These are phyloP conservation scores for Sedum album DNA, from an alignment of 164 flowering plant species.

Conservation along the genomic window DNA sequence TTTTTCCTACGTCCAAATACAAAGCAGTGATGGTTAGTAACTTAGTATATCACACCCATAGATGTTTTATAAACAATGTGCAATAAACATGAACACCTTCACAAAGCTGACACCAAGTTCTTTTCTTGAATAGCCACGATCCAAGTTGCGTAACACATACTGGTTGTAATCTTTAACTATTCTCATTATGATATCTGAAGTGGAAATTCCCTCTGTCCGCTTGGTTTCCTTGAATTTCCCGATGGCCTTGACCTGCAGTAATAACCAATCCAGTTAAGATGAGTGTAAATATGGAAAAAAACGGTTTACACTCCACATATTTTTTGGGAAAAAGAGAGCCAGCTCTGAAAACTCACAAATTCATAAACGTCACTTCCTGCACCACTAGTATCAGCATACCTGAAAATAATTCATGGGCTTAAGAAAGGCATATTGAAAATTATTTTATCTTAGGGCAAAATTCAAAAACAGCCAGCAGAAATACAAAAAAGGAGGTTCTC, in stretches of 20 bases:
- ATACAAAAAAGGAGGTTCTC: too few species aligned
- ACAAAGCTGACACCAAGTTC: conserved; percentile 26
- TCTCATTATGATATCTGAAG: conserved; percentile 31
- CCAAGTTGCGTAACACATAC: conserved; percentile 18
- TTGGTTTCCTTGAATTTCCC: conserved; percentile 37
- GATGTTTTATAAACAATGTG: neutral
- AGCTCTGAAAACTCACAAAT: conserved; percentile 20
- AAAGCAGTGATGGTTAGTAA: neutral
- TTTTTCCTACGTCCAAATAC: conserved; percentile 15
- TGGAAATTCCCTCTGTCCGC: conserved; percentile 37
- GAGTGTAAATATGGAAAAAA: neutral
- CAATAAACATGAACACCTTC: conserved; percentile 7
- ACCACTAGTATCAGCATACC: conserved; percentile 36
- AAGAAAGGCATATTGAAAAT: neutral
- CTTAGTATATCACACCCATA: too few species aligned
- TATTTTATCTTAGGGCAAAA: neutral
- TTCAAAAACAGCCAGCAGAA: too few species aligned
- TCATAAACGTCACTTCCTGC: conserved; percentile 35
- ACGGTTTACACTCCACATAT: neutral
- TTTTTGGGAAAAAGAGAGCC: neutral
- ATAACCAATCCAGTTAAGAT: neutral
- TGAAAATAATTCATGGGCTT: conserved; percentile 4
- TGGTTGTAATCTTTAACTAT: conserved; percentile 23
- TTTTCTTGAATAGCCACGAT: conserved; percentile 17
- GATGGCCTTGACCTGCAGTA: conserved; percentile 25